Evolutionary conservation across 2,329 filamentous ascomycete genomes (phyloP), one percentile per base, ranked within the genome.

Genomic region (Pyrenophora seminiperda): DNA sequence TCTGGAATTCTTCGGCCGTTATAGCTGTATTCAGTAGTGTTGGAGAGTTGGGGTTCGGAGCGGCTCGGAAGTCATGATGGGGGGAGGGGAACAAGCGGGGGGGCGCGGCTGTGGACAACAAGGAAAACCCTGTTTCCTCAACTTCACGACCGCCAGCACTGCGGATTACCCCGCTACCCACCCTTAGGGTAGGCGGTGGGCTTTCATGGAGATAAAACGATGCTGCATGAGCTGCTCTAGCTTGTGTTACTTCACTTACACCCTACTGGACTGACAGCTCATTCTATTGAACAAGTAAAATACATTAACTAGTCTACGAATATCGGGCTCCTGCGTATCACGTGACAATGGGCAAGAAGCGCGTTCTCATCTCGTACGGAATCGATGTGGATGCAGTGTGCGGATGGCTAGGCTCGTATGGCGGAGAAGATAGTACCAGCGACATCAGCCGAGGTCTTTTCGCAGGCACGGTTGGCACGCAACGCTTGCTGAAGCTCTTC

Each of bases 371-470:
- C 43, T 74, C 81, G 47, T 89, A 89, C 57, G 85, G 86, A 7
- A 84, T 90, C n/a, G 87, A 91, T 57, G 85, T 91, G 20, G 87
- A 91, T 59, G 87, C 66, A 14, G 65, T 67, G 1, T 82, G 87
- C 1, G 87, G 88, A 10, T 91, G 88, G 88, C 76, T 90, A 1
- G 88, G 88, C 0, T 87, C 83, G 0, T 91, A 91, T 60, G 86
- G 86, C 9, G 87, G 88, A 33, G 81, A 90, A 67, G 87, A 91
- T 63, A 86, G 81, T 17, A 83, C 82, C 2, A 88, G 80, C 63
- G 88, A 91, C 61, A 90, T 91, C 55, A 86, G 82, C 64, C 78
- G 87, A 76, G 86, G 81, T 50, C 72, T 89, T 24, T 91, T 84
- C 59, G 88, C 88, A 2, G 87, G 88, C 13, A 88, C 86, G 0